phyloP scores from a whole-genome alignment of 1,284 basidiomycete genomes.

The Malassezia japonica region DNA sequence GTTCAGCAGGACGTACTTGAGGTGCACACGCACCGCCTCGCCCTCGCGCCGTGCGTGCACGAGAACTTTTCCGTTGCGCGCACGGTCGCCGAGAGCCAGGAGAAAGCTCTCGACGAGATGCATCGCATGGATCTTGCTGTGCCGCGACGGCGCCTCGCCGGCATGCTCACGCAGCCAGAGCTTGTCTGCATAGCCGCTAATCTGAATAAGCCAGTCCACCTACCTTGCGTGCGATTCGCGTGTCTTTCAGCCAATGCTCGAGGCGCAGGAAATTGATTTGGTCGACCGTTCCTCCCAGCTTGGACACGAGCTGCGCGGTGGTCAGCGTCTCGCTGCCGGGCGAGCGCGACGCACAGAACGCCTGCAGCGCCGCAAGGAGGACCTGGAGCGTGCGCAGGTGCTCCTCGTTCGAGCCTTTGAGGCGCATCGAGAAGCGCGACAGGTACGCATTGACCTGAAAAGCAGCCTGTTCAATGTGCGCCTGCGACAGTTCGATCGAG shows the following conservation, averaged over 20 bases:
- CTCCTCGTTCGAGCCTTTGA: constrained; percentile 65
- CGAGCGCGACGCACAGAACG: constrained; percentile 15
- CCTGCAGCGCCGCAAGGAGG: constrained; percentile 22
- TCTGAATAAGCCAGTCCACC: constrained; percentile 51
- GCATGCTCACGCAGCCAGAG: constrained; percentile 54
- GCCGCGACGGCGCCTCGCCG: constrained; percentile 42
- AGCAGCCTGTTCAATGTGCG: constrained; percentile 59
- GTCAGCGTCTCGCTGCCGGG: constrained; percentile 57
- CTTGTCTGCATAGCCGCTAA: constrained; percentile 70
- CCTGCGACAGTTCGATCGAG: constrained; percentile 60
- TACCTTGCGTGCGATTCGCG: constrained; percentile 61
- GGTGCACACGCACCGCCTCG: constrained; percentile 51
- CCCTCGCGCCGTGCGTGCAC: constrained; percentile 17
- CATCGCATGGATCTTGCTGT: constrained; percentile 51
- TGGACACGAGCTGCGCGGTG: constrained; percentile 57
- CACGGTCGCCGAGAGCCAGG: constrained; percentile 66
- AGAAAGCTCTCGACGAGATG: constrained; percentile 78
- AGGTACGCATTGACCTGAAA: constrained; percentile 74
- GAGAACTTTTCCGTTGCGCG: constrained; percentile 60
- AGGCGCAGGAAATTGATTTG: constrained; percentile 66
- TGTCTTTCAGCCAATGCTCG: constrained; percentile 69
- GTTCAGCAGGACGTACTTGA: constrained; percentile 91
- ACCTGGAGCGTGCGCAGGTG: constrained; percentile 63
- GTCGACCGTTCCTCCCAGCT: constrained; percentile 63
- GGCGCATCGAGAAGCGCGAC: constrained; percentile 63